Conservation (phyloP, 2,329 filamentous ascomycete species). For the Alternaria sp. region DNA sequence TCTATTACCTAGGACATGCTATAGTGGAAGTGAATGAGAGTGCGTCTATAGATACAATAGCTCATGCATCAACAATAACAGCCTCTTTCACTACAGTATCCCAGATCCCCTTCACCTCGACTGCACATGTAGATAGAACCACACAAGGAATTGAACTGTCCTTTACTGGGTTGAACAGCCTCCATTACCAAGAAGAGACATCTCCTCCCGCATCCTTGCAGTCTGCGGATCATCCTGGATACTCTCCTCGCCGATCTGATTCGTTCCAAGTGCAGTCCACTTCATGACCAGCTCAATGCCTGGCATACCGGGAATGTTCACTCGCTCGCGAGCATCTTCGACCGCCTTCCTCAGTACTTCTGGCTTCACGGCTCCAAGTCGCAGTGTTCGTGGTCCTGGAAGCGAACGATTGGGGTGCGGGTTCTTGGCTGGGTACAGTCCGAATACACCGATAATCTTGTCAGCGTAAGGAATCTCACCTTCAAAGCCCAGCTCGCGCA, state of each 20-base stretch:
- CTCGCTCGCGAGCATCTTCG: neutral
- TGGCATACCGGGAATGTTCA: neutral
- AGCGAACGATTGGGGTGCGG: neutral
- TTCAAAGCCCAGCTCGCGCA: neutral
- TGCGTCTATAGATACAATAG: neutral
- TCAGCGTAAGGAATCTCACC: neutral
- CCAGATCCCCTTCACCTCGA: neutral
- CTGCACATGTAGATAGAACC: neutral
- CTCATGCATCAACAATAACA: neutral
- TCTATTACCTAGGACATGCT: neutral
- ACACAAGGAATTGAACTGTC: rapidly evolving
- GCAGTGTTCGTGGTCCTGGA: neutral
- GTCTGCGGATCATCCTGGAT: neutral
- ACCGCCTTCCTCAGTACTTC: neutral
- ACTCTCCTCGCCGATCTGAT: neutral
- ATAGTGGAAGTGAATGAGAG: neutral
- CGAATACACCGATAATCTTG: neutral
- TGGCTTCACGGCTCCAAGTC: neutral
- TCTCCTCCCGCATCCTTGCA: neutral
- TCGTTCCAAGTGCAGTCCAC: neutral
- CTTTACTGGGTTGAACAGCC: neutral
- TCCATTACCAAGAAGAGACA: neutral
- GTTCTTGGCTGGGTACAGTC: neutral
- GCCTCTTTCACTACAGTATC: neutral
- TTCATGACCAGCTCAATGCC: neutral